Conservation (phyloP, 306 rosid genomes). For the Corylus americana region DNA sequence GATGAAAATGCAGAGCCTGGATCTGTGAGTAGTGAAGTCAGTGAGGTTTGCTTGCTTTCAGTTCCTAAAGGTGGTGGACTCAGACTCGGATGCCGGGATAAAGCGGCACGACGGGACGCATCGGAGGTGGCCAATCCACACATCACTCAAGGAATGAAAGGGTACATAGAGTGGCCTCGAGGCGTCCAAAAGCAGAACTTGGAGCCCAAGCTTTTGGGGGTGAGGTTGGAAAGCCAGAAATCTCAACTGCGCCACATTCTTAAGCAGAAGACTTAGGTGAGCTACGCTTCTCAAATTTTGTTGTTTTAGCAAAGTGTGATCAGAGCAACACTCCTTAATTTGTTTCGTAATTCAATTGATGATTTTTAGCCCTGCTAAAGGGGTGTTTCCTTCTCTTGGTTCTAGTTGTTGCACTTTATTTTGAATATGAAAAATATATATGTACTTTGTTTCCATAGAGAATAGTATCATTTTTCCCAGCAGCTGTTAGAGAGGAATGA, state of each 20-base stretch:
- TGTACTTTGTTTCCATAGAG: neutral
- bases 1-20: slow-evolving; percentile 7
- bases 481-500: neutral
- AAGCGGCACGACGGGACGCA: slow-evolving; percentile 21
- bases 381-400: neutral
- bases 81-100: slow-evolving; percentile 23
- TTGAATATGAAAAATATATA: too few species aligned
- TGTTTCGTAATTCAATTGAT: neutral
- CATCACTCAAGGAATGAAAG: slow-evolving; percentile 62
- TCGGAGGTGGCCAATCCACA: slow-evolving; percentile 52
- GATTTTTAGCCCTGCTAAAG: neutral
- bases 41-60: slow-evolving; percentile 11
- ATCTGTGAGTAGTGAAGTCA: slow-evolving; percentile 18
- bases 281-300: neutral
- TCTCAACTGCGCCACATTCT: slow-evolving; percentile 52
- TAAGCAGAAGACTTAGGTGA: slow-evolving; percentile 37
- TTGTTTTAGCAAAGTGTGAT: neutral
- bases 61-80: slow-evolving; percentile 20
- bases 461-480: neutral
- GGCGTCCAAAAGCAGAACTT: slow-evolving; percentile 34
- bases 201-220: slow-evolving; percentile 47
- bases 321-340: too few species aligned
- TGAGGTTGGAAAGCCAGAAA: slow-evolving; percentile 56
- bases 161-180: slow-evolving; percentile 63
- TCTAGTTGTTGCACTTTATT: neutral